Evolutionary conservation across 306 rosid species (phyloP), one percentile per base, ranked within the genome.

Genomic region (Hippophae gyantsensis): DNA sequence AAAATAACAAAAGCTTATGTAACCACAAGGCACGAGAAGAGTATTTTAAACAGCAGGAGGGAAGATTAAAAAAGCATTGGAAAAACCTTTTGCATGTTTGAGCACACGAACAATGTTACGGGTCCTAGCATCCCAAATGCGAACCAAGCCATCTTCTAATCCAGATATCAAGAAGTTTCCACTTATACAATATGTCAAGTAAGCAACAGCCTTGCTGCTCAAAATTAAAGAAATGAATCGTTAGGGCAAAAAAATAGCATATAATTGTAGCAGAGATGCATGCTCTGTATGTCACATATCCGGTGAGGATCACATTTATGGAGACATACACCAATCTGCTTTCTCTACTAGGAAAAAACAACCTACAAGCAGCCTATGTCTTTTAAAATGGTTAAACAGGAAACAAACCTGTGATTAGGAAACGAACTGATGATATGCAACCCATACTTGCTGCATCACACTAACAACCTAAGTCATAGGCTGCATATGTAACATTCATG

Each of bases 141-240:
- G 84, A 66, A 87, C 62, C 43, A 18, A 18, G 23, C 23, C 23
- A 18, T 18, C 23, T 18, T 18, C 23, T 18, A 89, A 87, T 48
- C 93, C 93, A 65, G 95, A 87, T 18, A 85, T 72, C 63, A 92
- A 78, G 63, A 70, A 60, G 64, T 79, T 76, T 71, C 65, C 75
- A 41, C 71, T 42, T 11, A 63, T 44, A 38, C 76, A 69, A 54
- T 71, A 83, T 38, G 82, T 75, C 60, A 87, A 72, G 82, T 1
- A 85, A 63, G 94, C 83, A 62, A 85, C 88, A 52, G 75, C 60
- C 55, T 82, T 81, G 87, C 95, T 90, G 86, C 69, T 45, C 6
- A 60, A 70, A 60, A 46, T 10, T 32, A 61, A 61, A 40, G 46
- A 48, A 49, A 7, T 23, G 38, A 43, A 3, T 43, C 60, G 64